Conservation (phyloP, 2,329 filamentous ascomycete genomes). For the Trichophyton mentagrophytes region DNA sequence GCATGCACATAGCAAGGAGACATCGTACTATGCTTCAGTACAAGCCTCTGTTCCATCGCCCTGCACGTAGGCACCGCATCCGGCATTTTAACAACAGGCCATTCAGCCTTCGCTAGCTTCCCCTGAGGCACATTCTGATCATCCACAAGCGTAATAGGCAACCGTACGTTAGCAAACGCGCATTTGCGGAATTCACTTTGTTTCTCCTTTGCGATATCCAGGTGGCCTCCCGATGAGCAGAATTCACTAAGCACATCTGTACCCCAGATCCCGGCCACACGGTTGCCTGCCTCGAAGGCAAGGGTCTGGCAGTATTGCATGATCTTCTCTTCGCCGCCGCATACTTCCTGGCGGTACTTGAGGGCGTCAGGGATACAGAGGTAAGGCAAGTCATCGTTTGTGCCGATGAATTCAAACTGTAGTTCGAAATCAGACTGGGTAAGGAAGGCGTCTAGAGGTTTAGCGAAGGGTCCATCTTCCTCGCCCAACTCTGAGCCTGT, state of each 20-base stretch:
- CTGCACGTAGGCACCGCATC: slow-evolving; percentile 33
- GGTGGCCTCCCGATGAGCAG: slow-evolving; percentile 17
- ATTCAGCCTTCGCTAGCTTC: slow-evolving; percentile 1
- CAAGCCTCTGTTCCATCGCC: slow-evolving; percentile 47
- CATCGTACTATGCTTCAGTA: slow-evolving; percentile 57
- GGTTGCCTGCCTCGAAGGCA: slow-evolving; percentile 49
- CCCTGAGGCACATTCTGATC: slow-evolving; percentile 2
- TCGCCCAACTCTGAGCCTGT: background rate
- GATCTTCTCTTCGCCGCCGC: slow-evolving; percentile 64
- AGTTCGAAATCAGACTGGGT: slow-evolving; percentile 49
- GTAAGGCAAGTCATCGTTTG: slow-evolving; percentile 59
- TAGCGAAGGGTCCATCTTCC: background rate
- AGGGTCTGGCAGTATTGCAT: slow-evolving; percentile 50
- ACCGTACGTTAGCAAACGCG: slow-evolving; percentile 57
- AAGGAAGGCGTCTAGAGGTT: slow-evolving; percentile 4
- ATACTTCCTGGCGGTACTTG: slow-evolving; percentile 52
- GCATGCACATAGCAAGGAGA: slow-evolving; percentile 51
- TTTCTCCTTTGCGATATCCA: background rate
- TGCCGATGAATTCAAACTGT: slow-evolving; percentile 67
- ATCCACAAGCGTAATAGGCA: slow-evolving; percentile 46
- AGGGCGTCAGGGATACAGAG: slow-evolving; percentile 60
- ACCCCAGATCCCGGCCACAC: slow-evolving; percentile 49
- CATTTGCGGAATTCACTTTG: slow-evolving; percentile 44
- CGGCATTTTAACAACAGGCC: slow-evolving; percentile 28
- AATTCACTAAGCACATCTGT: slow-evolving; percentile 56